Evolutionary conservation across 352 stramenopile genomes (phyloP).

Genomic region (Phytophthora lateralis): DNA sequence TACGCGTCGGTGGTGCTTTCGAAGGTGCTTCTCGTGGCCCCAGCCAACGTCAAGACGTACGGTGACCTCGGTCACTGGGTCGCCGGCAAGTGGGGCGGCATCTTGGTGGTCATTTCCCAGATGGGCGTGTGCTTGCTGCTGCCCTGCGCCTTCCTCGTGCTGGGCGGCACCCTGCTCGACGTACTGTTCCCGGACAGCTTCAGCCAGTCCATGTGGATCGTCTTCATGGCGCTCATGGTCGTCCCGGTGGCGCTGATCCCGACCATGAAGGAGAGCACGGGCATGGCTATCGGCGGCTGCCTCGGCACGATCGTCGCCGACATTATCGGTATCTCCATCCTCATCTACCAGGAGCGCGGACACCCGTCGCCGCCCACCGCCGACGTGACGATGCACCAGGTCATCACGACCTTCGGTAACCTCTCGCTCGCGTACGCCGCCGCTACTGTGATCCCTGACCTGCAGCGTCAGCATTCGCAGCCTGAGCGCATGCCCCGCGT

Average conservation of each 20-base stretch:
- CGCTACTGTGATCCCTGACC: conserved; percentile 47
- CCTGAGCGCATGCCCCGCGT: conserved; percentile 55
- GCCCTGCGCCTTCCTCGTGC: conserved; percentile 52
- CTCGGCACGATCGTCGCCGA: conserved; percentile 55
- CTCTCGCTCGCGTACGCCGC: conserved; percentile 54
- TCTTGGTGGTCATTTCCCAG: conserved; percentile 42
- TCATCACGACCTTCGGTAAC: conserved; percentile 53
- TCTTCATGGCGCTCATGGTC: conserved; percentile 47
- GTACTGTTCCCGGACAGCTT: conserved; percentile 53
- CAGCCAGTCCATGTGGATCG: conserved; percentile 45
- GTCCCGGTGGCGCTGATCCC: conserved; percentile 46
- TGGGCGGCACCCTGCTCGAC: conserved; percentile 45
- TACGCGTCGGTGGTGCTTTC: conserved; percentile 49
- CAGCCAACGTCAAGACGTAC: conserved; percentile 53
- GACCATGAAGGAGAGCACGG: conserved; percentile 51
- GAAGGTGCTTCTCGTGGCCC: conserved; percentile 56
- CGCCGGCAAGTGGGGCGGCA: conserved; percentile 42
- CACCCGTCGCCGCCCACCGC: conserved; percentile 39
- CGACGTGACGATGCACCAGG: conserved; percentile 45
- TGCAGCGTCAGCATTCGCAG: conserved; percentile 51
- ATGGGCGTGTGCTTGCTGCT: conserved; percentile 48
- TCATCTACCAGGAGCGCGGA: conserved; percentile 43
- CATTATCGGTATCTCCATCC: conserved; percentile 38
- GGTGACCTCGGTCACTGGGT: conserved; percentile 53
- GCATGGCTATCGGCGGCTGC: conserved; percentile 41